Evolutionary conservation across 1,284 basidiomycete species (phyloP).

Genomic region (Ceratobasidium sp.): DNA sequence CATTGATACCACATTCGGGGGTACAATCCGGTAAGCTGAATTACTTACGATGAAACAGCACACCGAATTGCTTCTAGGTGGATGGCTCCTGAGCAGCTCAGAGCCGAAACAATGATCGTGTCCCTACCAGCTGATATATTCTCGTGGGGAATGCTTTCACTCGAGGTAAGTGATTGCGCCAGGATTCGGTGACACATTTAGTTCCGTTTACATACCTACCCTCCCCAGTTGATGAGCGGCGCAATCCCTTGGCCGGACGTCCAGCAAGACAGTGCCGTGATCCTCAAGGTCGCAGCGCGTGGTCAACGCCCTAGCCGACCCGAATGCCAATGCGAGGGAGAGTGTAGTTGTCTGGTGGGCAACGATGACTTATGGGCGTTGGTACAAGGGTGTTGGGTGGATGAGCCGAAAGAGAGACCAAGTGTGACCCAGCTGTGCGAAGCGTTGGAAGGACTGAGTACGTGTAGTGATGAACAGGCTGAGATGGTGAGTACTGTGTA

Average conservation of each 20-base stretch:
- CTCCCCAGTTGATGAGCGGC: conserved; percentile 18
- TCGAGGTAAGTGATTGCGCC: neutral
- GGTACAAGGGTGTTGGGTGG: conserved; percentile 27
- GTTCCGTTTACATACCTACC: neutral
- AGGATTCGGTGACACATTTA: neutral
- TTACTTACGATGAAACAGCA: neutral
- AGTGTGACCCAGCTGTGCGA: conserved; percentile 11
- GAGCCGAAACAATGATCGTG: conserved; percentile 38
- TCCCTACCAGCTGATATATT: conserved; percentile 39
- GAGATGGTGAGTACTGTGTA: neutral
- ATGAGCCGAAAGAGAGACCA: conserved; percentile 18
- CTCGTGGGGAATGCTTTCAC: conserved; percentile 38
- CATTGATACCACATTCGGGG: conserved; percentile 40
- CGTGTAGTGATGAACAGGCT: neutral
- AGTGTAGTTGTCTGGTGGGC: conserved; percentile 17
- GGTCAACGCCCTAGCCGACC: conserved; percentile 27
- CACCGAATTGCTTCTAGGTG: conserved; percentile 14
- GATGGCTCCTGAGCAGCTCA: conserved; percentile 39
- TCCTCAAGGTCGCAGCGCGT: conserved; percentile 35
- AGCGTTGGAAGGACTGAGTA: neutral
- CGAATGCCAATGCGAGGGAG: neutral
- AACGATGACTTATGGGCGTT: conserved; percentile 22
- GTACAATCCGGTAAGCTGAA: conserved; percentile 32
- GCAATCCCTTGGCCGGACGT: conserved; percentile 37
- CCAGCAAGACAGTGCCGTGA: conserved; percentile 39